These are phyloP conservation scores for Torulaspora maleeae DNA, from an alignment of 805 yeast genomes.

Conservation along the genomic window DNA sequence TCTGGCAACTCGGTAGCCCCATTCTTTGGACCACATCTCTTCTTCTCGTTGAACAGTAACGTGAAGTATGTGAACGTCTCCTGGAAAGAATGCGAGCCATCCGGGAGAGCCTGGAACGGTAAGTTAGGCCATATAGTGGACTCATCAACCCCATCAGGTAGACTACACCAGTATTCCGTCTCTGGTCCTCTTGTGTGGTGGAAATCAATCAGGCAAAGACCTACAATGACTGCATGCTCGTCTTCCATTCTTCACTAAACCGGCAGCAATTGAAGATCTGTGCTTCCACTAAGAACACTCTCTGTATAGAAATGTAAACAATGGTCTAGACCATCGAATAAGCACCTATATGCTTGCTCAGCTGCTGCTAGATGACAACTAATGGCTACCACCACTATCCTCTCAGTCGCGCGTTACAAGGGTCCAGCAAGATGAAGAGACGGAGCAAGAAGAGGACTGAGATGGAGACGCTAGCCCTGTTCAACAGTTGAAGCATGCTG, in stretches of 20 bases:
- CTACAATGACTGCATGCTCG: slow-evolving; percentile 49
- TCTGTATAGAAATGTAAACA: too few relatives aligned
- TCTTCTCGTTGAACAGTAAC: slow-evolving; percentile 59
- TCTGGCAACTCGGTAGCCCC: slow-evolving; percentile 39
- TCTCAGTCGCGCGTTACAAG: background rate
- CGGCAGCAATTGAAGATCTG: too few relatives aligned
- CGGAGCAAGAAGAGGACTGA: background rate
- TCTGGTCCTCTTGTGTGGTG: slow-evolving; percentile 94
- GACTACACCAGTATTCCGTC: slow-evolving; percentile 79
- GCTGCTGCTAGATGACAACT: background rate
- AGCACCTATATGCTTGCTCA: background rate
- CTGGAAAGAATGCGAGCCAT: slow-evolving; percentile 89
- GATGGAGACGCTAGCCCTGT: too few relatives aligned
- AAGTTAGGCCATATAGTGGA: slow-evolving; percentile 68
- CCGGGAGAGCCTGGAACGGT: slow-evolving; percentile 94
- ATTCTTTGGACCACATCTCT: slow-evolving; percentile 31
- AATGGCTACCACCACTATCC: background rate
- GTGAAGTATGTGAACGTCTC: slow-evolving; percentile 93
- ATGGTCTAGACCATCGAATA: background rate
- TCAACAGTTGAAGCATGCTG: background rate
- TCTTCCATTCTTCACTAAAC: slow-evolving; percentile 4
- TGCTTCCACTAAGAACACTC: too few relatives aligned
- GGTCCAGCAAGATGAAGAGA: background rate
- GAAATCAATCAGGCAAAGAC: slow-evolving; percentile 86
- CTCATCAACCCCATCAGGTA: slow-evolving; percentile 36